A percentile compares a stretch with the other conserved stretches of the same genome.
phyloP scores from a whole-genome alignment of 805 yeast species.

The Pichia rugopelliculosa region DNA sequence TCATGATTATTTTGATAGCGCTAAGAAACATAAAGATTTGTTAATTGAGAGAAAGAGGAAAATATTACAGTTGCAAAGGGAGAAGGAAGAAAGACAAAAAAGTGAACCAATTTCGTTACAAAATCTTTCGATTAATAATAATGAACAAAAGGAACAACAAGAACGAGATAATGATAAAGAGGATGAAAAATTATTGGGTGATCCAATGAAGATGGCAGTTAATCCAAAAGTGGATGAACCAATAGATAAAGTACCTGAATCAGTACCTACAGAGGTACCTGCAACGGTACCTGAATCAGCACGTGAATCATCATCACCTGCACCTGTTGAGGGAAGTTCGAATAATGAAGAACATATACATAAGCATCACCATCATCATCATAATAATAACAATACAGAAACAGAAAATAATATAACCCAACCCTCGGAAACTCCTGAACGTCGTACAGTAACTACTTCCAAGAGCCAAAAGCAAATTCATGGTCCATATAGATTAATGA shows the following conservation, averaged over 20 bases:
- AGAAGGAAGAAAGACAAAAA: conserved; percentile 14
- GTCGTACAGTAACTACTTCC: conserved; percentile 25
- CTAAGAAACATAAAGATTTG: conserved; percentile 61
- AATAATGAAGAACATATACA: conserved; percentile 16
- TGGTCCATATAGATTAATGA: conserved; percentile 77
- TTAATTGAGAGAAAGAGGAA: conserved; percentile 54
- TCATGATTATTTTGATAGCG: conserved; percentile 68
- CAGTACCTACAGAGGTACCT: not conserved
- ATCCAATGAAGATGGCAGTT: conserved; percentile 20
- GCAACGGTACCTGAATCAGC: not conserved
- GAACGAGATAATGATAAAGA: not conserved
- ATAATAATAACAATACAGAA: not conserved
- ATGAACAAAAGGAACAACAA: not conserved
- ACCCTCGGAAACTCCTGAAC: conserved; percentile 26
- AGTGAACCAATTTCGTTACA: not conserved
- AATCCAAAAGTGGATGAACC: not conserved
- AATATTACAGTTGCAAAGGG: conserved; percentile 23
- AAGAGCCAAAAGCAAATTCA: conserved; percentile 52
- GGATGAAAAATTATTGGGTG: conserved; percentile 20
- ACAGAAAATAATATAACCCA: conserved; percentile 3
- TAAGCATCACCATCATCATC: conserved; percentile 27
- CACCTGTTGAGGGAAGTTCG: not conserved
- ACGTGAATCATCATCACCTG: not conserved
- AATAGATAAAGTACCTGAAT: not conserved
- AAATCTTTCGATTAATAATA: conserved; percentile 3